Base-by-base conservation (phyloP, 2,329 filamentous ascomycete species). In the Chaetomiaceae sp. region DNA sequence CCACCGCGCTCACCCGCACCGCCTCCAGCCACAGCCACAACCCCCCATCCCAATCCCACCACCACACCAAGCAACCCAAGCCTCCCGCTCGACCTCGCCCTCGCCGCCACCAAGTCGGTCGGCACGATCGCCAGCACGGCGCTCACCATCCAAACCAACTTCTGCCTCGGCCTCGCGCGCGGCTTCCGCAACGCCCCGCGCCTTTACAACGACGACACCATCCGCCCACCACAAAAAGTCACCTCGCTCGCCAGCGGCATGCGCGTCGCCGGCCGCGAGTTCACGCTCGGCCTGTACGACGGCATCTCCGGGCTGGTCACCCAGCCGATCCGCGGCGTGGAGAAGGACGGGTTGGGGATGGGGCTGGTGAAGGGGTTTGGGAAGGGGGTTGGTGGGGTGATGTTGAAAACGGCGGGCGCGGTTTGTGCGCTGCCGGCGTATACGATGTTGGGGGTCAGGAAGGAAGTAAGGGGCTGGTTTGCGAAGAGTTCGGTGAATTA, bases 131-230 rank as follows among this genome's bases (percentile, higher is more conserved):
- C 90, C 5, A 76, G 76, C 10, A 82, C 85, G n/a, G 79, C 86
- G 5, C 72, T 91, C 49, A 87, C 86, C 56, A 83, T 84, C 2
- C 90, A 89, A 0, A 84, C 93, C 74, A 88, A 95, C 62, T 84
- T 95, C 53, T 87, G 86, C 33, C 68, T 95, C 34, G 86, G 86
- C 1, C 67, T 95, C 30, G 85, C 89, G 0, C 86, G 85, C 63
- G 90, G 90, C 0, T 94, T 95, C 62, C 84, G 91, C 60, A 95
- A 95, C 57, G 84, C 86, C 6, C 89, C 90, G 0, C 83, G 79
- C 55, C 70, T 95, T 1, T 95, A 95, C 60, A 86, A 89, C 34
- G 89, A 95, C 58, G 81, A 87, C 1, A 90, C 83, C 1, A 81
- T 95, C 1, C 76, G 87, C 8, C 83, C 84, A n/a, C 70, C 78